Evolutionary conservation across 192 early-diverging fungal species (phyloP), one percentile per base, ranked within the genome.

Genomic region (Bifiguratus adelaidae): DNA sequence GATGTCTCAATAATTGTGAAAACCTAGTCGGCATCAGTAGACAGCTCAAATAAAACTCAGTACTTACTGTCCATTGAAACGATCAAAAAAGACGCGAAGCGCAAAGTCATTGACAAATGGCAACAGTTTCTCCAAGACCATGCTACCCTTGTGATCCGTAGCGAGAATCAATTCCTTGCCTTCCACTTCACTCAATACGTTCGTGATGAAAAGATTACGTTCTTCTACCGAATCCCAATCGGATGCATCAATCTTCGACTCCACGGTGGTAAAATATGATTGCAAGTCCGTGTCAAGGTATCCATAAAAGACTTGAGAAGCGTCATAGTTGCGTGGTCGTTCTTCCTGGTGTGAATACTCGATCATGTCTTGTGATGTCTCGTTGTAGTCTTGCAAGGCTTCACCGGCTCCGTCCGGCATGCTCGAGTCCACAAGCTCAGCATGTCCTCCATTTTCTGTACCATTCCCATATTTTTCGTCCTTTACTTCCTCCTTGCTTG

Each of bases 111-210:
- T 68, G 0, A 88, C 82, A 7, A 75, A 55, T 29, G 72, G 58
- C 8, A 92, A 58, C 29, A 92, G 47, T 60, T 91, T 91, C 47
- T 92, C 86, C 30, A 92, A 59, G 11, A 89, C 74, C 7, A 83
- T 63, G 1, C 86, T 89, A 50, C 82, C 76, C 15, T 79, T 81
- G 34, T 76, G 73, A 41, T 90, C 85, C 2, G 85, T 80, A 3
- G 86, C 82, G 5, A 91, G 53, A 23, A 78, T 63, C 9, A 83
- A 43, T 49, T 92, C 87, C 44, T 83, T 84, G 29, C 71, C 76
- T 30, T 86, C 74, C 9, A 88, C 65, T 61, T 88, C 89, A 3
- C 53, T 55, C 50, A 79, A 92, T 9, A 88, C 79, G 55, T 87
- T 88, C 36, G 74, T 65, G 45, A 92, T 52, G 55, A 92, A 85